phyloP scores from a whole-genome alignment of 768 basidiomycete species.

The Piloderma croceum region DNA sequence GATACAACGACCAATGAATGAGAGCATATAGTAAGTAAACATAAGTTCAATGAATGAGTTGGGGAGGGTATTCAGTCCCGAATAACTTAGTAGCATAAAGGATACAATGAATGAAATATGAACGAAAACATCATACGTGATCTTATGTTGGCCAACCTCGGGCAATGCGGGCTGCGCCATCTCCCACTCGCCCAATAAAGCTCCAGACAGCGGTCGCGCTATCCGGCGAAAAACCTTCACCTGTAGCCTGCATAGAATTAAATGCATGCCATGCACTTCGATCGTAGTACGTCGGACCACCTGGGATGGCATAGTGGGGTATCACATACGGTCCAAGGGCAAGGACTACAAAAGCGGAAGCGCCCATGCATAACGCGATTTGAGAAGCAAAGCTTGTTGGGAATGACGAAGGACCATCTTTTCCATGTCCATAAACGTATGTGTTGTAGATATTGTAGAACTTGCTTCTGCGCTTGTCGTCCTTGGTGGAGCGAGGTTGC shows the following conservation, averaged over 20 bases:
- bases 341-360: slow-evolving; percentile 55
- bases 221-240: slow-evolving; percentile 63
- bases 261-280: slow-evolving; percentile 76
- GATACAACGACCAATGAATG: slow-evolving; percentile 10
- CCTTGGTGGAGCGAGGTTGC: slow-evolving; percentile 20
- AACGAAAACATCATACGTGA: slow-evolving; percentile 4
- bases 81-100: neutral
- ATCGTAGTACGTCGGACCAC: slow-evolving; percentile 70
- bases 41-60: slow-evolving; percentile 13
- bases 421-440: slow-evolving; percentile 43
- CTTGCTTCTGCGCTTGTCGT: slow-evolving; percentile 35
- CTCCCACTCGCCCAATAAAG: slow-evolving; percentile 64
- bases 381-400: slow-evolving; percentile 37
- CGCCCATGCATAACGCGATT: slow-evolving; percentile 53
- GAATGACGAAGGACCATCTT: slow-evolving; percentile 27
- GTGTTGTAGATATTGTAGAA: slow-evolving; percentile 90
- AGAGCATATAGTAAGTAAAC: slow-evolving; percentile 6
- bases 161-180: slow-evolving; percentile 69
- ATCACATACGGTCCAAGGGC: slow-evolving; percentile 55
- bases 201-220: slow-evolving; percentile 61
- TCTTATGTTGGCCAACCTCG: slow-evolving; percentile 71
- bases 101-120: neutral
- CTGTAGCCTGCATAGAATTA: slow-evolving; percentile 62
- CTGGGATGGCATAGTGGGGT: slow-evolving; percentile 50
- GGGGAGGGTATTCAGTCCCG: slow-evolving; percentile 2